Evolutionary conservation across 129 eudicot species (phyloP).

Genomic region (Helianthus annuus): HanXRQr2.0-SUNRISE NC_035445.2:132047437-132047936

Average conservation of each 20-base stretch:
- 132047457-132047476: slow-evolving; percentile 88
- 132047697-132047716: background rate
- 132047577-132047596: background rate
- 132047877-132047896: too few relatives aligned
- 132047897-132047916: too few relatives aligned
- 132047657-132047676: background rate
- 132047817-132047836: too few relatives aligned
- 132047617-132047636: slow-evolving; percentile 1
- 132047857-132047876: too few relatives aligned
- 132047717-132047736: background rate
- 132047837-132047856: too few relatives aligned
- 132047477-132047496: slow-evolving; percentile 77
- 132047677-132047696: background rate
- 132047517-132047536: background rate
- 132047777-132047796: too few relatives aligned
- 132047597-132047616: background rate
- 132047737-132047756: background rate
- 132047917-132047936: too few relatives aligned
- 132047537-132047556: slow-evolving; percentile 8
- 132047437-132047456: slow-evolving; percentile 74
- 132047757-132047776: too few relatives aligned
- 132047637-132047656: slow-evolving; percentile 14
- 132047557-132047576: background rate
- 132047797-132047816: too few relatives aligned
- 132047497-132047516: slow-evolving; percentile 58